Conservation (phyloP, 176 grass and related monocot genomes). For the Bolboschoenus planiculmis region DNA sequence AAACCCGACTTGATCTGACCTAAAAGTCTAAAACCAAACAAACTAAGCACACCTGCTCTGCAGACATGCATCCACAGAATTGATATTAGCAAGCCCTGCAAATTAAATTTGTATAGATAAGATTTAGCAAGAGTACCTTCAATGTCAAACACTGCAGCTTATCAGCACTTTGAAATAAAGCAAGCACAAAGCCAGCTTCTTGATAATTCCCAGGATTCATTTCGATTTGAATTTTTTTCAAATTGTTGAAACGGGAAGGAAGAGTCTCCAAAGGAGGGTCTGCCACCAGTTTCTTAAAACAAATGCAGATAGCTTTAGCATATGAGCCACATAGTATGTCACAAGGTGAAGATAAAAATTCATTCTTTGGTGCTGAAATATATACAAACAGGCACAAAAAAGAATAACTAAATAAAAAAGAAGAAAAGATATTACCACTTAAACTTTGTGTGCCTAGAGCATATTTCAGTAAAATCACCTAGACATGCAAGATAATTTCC, state of each 20-base stretch:
- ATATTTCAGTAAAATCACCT: neutral
- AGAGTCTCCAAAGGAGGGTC: neutral
- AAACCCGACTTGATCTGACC: neutral
- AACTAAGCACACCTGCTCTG: neutral
- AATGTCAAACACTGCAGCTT: neutral
- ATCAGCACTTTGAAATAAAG: neutral
- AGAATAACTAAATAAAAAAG: neutral
- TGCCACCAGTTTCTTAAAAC: neutral
- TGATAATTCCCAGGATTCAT: conserved; percentile 7
- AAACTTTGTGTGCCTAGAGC: neutral
- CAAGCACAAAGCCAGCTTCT: neutral
- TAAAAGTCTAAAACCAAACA: neutral
- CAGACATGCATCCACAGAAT: neutral
- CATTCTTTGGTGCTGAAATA: neutral
- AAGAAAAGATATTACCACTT: neutral
- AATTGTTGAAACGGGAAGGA: neutral
- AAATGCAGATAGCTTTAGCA: neutral
- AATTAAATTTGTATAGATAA: neutral
- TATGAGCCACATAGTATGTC: neutral
- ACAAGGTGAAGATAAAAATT: neutral
- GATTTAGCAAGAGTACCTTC: neutral
- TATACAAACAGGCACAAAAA: neutral
- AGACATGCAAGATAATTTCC: neutral
- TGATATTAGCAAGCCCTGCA: neutral
- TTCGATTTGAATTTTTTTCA: neutral